Conservation (phyloP, 2,329 filamentous ascomycete genomes). For the Penicillium sp. region DNA sequence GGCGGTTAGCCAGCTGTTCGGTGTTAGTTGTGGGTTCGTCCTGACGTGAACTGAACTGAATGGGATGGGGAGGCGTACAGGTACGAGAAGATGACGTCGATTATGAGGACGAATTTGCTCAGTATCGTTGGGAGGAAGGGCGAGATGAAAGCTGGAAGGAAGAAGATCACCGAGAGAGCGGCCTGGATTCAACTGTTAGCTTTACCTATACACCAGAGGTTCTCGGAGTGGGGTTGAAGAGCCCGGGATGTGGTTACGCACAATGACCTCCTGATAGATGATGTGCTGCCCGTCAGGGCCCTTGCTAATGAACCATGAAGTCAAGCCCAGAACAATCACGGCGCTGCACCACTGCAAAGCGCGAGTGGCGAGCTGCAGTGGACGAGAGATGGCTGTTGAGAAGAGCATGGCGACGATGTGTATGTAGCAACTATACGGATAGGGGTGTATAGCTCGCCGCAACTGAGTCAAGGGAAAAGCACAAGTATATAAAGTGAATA, state of each 20-base stretch:
- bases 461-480: background rate
- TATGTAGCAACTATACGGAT: background rate
- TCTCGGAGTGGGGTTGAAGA: background rate
- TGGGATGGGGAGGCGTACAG: constrained; percentile 32
- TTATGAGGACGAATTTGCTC: constrained; percentile 37
- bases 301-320: constrained; percentile 19
- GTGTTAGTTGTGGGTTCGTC: background rate
- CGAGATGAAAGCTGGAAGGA: constrained; percentile 43
- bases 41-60: background rate
- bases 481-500: background rate
- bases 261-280: constrained; percentile 26
- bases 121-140: constrained; percentile 39
- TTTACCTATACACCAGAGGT: too few species aligned
- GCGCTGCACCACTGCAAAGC: constrained; percentile 22
- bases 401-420: constrained; percentile 16
- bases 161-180: constrained; percentile 40
- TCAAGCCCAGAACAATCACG: constrained; percentile 25
- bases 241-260: constrained; percentile 1
- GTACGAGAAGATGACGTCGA: constrained; percentile 49
- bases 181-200: constrained; percentile 22
- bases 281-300: constrained; percentile 21
- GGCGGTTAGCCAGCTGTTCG: constrained; percentile 45
- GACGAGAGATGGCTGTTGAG: constrained; percentile 27
- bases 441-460: background rate
- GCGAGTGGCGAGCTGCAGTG: constrained; percentile 30